Base-by-base conservation (phyloP, 169 alveolate species). In the Plasmodium yoelii region DNA sequence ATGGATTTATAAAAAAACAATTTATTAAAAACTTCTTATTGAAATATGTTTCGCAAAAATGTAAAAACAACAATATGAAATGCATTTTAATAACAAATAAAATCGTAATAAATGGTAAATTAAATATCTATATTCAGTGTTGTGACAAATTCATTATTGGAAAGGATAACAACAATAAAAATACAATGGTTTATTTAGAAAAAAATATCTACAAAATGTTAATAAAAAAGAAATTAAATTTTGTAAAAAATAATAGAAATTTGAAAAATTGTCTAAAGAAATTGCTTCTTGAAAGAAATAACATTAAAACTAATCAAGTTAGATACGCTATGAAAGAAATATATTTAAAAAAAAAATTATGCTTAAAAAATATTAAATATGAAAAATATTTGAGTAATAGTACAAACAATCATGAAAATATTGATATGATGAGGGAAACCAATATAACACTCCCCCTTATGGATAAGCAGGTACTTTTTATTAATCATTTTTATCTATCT, bases 201-300 rank as follows among this genome's bases (percentile, higher is more conserved):
- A 51, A 67, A 61, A 59, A 28, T 53, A 6, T n/a, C 55, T 67
- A 53, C 39, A 63, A 75, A 47, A 6, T 19, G 67, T 46, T 55
- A 65, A 19, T 60, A 61, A 82, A 82, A 65, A 55, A 49, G 24
- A 3, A 46, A 12, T 49, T 61, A 26, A 49, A 49, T 65, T 65
- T 64, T 34, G 18, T 82, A 82, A 82, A 80, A 64, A 47, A 64
- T 5, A 67, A 24, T 39, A 82, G 19, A 51, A 68, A 47, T 47
- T 44, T 68, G 26, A 46, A 60, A 60, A 57, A 34, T 12, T 56
- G 12, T 61, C 15, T 53, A 46, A 74, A 68, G 56, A 53, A 26
- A 28, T 12, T 12, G 22, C 22, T 61, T 63, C 26, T 55, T 39
- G 22, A 73, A 24, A 22, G 69, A 18, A 18, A 49, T 34, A 18